phyloP scores from a whole-genome alignment of 2,329 filamentous ascomycete genomes.

The Cladosporium sp. region DNA sequence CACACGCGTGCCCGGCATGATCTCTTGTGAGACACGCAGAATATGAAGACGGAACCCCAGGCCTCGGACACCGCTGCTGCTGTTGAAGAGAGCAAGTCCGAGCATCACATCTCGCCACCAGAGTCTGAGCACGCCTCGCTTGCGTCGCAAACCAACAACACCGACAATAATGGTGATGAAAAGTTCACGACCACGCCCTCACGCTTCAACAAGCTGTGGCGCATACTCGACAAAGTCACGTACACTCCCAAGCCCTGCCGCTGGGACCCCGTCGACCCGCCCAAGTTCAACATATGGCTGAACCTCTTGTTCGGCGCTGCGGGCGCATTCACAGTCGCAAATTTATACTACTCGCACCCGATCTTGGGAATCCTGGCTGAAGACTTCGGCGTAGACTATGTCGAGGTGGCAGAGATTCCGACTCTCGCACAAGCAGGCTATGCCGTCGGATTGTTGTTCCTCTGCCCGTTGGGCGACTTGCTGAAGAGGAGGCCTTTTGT shows the following conservation, averaged over 20 bases:
- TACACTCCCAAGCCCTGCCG: constrained; percentile 65
- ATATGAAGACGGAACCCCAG: not conserved
- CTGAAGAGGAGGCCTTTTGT: constrained; percentile 67
- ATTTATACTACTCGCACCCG: constrained; percentile 77
- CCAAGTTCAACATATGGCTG: constrained; percentile 62
- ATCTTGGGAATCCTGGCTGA: constrained; percentile 70
- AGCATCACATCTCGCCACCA: not conserved
- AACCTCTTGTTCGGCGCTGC: constrained; percentile 69
- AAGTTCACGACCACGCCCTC: not conserved
- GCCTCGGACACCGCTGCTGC: not conserved
- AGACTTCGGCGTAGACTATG: constrained; percentile 67
- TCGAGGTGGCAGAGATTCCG: constrained; percentile 63
- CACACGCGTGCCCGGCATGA: too few relatives aligned
- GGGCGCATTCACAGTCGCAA: constrained; percentile 68
- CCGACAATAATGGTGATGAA: not conserved
- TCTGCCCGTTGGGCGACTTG: constrained; percentile 71
- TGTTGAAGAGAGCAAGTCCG: not conserved
- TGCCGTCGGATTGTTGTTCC: constrained; percentile 65
- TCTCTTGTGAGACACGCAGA: not conserved
- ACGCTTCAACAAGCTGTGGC: not conserved
- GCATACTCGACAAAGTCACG: constrained; percentile 15
- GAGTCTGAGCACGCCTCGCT: not conserved
- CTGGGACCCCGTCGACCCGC: constrained; percentile 63
- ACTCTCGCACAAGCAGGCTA: constrained; percentile 79
- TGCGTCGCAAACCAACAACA: not conserved